phyloP scores from a whole-genome alignment of 2,329 filamentous ascomycete genomes.

The Verticillium longisporum region DNA sequence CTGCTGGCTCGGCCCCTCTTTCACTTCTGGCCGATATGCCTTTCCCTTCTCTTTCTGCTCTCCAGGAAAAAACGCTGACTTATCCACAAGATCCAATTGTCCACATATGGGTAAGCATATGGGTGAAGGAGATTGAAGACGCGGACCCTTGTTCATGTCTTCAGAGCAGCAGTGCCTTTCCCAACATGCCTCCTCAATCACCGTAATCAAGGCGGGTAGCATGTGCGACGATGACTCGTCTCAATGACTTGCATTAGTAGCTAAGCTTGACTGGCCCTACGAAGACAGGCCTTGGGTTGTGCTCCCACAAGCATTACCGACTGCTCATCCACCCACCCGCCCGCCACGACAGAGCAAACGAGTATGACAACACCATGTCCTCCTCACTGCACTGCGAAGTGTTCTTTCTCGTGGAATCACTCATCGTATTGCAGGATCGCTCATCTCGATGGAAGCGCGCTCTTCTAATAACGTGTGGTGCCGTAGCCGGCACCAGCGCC shows the following conservation, averaged over 20 bases:
- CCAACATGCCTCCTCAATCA: too few relatives aligned
- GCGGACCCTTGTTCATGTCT: too few relatives aligned
- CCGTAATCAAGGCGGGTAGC: too few relatives aligned
- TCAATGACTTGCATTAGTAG: background rate
- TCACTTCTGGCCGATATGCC: too few relatives aligned
- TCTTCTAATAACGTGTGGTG: conserved; percentile 29
- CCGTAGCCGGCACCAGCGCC: conserved; percentile 59
- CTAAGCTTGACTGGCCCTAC: background rate
- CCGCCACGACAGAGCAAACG: background rate
- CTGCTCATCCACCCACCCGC: background rate
- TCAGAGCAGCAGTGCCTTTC: too few relatives aligned
- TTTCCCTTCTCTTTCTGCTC: too few relatives aligned
- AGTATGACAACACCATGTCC: background rate
- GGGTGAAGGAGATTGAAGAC: too few relatives aligned
- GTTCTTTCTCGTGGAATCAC: too few relatives aligned
- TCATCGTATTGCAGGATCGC: background rate
- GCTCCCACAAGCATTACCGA: background rate
- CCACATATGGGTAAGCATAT: background rate
- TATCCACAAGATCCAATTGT: too few relatives aligned
- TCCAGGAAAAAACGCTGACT: too few relatives aligned
- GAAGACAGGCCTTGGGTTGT: too few relatives aligned
- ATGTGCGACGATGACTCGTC: background rate
- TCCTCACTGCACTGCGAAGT: background rate
- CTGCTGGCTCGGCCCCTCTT: too few relatives aligned
- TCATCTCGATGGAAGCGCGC: conserved; percentile 8